A percentile compares a stretch with the other conserved stretches of the same genome.
Evolutionary conservation across 495 filamentous ascomycete genomes (phyloP).

Genomic region (Hypoxylon cercidicola): DNA sequence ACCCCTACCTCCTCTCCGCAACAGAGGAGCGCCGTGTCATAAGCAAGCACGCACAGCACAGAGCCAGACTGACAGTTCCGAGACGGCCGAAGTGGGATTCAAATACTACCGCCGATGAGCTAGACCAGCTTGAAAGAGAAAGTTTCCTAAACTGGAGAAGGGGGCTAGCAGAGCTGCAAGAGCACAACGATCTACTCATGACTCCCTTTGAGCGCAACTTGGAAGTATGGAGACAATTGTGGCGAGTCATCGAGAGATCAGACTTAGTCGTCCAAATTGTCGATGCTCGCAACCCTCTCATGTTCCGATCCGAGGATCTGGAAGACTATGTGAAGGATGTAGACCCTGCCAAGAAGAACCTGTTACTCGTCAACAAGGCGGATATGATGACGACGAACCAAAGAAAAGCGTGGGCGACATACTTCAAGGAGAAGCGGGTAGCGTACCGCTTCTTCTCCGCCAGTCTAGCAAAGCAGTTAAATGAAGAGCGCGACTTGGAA

Average conservation of each 20-base stretch:
- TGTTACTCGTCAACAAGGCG: constrained; percentile 97
- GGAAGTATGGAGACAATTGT: constrained; percentile 98
- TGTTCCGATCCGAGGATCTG: constrained; percentile 94
- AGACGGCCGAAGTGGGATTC: constrained; percentile 89
- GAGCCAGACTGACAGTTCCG: constrained; percentile 83
- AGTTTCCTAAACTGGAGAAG: constrained; percentile 89
- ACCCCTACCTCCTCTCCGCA: constrained; percentile 90
- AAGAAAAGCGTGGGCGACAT: constrained; percentile 84
- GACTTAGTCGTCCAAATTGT: constrained; percentile 99
- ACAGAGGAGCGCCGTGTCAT: constrained; percentile 82
- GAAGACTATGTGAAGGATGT: constrained; percentile 96
- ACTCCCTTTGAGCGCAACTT: constrained; percentile 98
- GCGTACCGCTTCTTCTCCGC: constrained; percentile 97
- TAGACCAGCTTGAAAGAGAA: constrained; percentile 82
- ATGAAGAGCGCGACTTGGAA: constrained; percentile 69
- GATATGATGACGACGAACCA: constrained; percentile 97
- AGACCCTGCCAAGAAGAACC: constrained; percentile 84
- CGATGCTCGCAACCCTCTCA: constrained; percentile 92
- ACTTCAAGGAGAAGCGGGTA: constrained; percentile 84
- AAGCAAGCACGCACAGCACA: constrained; percentile 84
- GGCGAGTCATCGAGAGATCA: constrained; percentile 97
- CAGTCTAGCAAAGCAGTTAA: constrained; percentile 85
- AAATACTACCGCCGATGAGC: constrained; percentile 79
- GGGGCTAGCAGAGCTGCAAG: constrained; percentile 89
- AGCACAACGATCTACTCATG: constrained; percentile 93